These are phyloP conservation scores for Croton setiger DNA, from an alignment of 441 rosid genomes.

Conservation along the genomic window DNA sequence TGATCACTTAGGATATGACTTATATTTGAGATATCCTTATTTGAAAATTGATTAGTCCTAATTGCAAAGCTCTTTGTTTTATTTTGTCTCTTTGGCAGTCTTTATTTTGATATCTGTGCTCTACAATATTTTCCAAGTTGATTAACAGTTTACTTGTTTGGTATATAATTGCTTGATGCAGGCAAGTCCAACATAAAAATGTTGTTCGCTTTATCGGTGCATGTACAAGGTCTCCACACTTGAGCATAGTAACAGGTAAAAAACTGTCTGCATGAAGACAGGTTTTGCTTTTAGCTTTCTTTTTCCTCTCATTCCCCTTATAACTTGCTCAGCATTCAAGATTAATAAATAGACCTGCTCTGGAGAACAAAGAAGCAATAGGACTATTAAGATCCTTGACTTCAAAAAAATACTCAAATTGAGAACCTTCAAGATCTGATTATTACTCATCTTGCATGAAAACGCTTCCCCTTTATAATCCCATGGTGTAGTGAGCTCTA, in stretches of 20 bases:
- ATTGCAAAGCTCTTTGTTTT: slow-evolving; percentile 4
- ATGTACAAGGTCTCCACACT: slow-evolving; percentile 52
- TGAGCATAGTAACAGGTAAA: slow-evolving; percentile 73
- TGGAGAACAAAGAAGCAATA: neutral
- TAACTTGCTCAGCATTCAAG: neutral
- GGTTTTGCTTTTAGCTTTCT: neutral
- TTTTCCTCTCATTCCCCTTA: neutral
- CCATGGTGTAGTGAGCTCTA: too few species aligned
- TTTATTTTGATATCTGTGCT: neutral
- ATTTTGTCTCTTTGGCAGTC: neutral
- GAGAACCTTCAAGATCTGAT: neutral
- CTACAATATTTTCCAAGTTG: neutral
- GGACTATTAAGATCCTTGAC: neutral
- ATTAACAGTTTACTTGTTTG: neutral
- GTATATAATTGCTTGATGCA: slow-evolving; percentile 25
- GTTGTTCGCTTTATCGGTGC: slow-evolving; percentile 77
- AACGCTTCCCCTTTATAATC: too few species aligned
- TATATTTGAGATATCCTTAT: neutral
- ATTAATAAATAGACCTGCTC: neutral
- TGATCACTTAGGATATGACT: neutral
- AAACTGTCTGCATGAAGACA: neutral
- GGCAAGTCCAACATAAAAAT: slow-evolving; percentile 63
- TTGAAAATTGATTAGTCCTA: neutral
- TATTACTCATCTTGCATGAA: too few species aligned
- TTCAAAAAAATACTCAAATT: neutral